Percentiles rank a stretch among this genome's conserved stretches.
Conservation (phyloP, 2,329 filamentous ascomycete genomes). For the Aspergillus sp. region DNA sequence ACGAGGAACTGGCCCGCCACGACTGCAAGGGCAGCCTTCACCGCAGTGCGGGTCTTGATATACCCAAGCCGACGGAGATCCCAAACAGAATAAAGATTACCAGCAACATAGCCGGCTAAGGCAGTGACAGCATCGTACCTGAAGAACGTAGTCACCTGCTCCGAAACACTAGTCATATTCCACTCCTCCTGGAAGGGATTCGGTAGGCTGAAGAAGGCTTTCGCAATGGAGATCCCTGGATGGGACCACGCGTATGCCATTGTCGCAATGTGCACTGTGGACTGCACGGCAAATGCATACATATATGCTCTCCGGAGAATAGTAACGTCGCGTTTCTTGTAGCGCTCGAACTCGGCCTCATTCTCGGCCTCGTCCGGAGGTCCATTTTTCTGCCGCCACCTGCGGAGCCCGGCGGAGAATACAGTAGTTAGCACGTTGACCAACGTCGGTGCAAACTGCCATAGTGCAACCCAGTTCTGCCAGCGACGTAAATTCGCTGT, state of each 20-base stretch:
- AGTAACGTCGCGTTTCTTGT: background rate
- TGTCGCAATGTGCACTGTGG: background rate
- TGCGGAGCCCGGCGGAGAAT: background rate
- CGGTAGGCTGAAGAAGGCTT: background rate
- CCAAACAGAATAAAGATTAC: constrained; percentile 1
- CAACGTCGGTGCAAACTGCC: background rate
- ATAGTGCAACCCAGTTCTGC: constrained; percentile 1
- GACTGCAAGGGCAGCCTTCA: background rate
- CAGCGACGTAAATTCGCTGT: background rate
- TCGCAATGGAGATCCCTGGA: background rate
- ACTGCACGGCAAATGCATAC: background rate
- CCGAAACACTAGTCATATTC: background rate
- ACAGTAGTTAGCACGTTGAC: background rate
- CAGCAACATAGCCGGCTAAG: background rate
- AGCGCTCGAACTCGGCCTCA: background rate
- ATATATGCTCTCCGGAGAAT: background rate
- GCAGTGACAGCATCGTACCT: background rate
- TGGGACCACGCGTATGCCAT: constrained; percentile 3
- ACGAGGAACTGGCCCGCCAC: background rate
- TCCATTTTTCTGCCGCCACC: background rate
- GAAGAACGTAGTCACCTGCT: constrained; percentile 1
- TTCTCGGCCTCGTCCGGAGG: background rate
- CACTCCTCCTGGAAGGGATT: background rate
- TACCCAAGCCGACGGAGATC: constrained; percentile 1
- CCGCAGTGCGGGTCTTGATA: background rate